phyloP scores from a whole-genome alignment of 2,329 filamentous ascomycete species.

The Cytospora leucostoma region DNA sequence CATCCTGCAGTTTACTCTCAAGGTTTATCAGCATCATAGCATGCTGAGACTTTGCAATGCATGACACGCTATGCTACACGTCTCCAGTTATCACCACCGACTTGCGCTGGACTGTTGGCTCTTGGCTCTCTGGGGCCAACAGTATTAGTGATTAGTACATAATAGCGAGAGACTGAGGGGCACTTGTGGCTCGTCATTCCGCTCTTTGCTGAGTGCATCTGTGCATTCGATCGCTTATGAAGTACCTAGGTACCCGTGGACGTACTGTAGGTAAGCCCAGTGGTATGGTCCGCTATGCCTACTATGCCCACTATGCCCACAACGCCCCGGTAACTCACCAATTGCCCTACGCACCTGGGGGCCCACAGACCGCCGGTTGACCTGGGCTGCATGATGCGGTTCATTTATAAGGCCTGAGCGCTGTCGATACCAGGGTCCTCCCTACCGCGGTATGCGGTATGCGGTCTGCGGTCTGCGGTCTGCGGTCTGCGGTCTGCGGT shows the following conservation, averaged over 20 bases:
- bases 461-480: too few species aligned
- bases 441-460: not conserved
- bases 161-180: not conserved
- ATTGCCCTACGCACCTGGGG: too few species aligned
- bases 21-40: too few species aligned
- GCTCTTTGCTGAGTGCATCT: not conserved
- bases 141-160: too few species aligned
- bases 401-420: not conserved
- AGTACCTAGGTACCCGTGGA: not conserved
- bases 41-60: too few species aligned
- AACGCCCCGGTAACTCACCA: not conserved
- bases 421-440: not conserved
- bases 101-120: not conserved
- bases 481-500: not conserved
- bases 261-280: not conserved
- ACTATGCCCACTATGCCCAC: not conserved
- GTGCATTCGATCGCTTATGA: not conserved
- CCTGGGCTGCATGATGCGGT: not conserved
- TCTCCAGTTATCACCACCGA: not conserved
- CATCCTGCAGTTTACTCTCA: too few species aligned
- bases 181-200: not conserved
- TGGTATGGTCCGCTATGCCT: too few species aligned
- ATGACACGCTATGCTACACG: too few species aligned
- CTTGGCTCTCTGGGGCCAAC: not conserved
- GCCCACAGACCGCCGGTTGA: not conserved